Conservation (phyloP, 1,139 yeast species). For the Lodderomyces theae region DNA sequence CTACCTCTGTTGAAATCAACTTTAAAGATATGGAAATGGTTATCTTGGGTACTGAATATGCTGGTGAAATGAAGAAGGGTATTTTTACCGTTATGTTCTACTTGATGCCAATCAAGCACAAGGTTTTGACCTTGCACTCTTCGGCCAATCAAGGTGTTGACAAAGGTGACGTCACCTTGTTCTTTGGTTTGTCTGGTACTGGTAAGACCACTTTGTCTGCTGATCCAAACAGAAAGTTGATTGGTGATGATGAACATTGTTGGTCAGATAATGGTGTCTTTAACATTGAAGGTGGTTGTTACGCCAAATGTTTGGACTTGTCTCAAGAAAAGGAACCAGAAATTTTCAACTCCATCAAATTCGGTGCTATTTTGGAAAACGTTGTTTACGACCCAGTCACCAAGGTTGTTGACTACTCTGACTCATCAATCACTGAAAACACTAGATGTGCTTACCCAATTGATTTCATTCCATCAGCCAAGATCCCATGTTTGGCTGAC, state of each 20-base stretch:
- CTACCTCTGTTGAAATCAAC: slow-evolving; percentile 94
- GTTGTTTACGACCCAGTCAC: slow-evolving; percentile 79
- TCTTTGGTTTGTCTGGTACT: slow-evolving; percentile 96
- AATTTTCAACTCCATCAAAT: slow-evolving; percentile 90
- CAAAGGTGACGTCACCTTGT: slow-evolving; percentile 81
- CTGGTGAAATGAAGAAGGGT: slow-evolving; percentile 99
- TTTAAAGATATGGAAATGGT: slow-evolving; percentile 99
- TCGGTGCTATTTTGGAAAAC: slow-evolving; percentile 93
- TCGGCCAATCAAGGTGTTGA: slow-evolving; percentile 87
- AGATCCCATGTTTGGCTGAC: slow-evolving; percentile 90
- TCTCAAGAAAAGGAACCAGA: slow-evolving; percentile 95
- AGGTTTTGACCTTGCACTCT: slow-evolving; percentile 91
- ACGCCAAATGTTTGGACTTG: slow-evolving; percentile 94
- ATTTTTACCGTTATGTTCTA: slow-evolving; percentile 98
- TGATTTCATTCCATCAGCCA: slow-evolving; percentile 93
- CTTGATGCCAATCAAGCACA: slow-evolving; percentile 93
- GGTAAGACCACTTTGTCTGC: slow-evolving; percentile 98
- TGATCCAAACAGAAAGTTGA: slow-evolving; percentile 88
- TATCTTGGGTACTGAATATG: slow-evolving; percentile 96
- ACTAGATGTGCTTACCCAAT: slow-evolving; percentile 99
- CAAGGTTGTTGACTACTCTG: slow-evolving; percentile 83
- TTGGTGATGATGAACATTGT: slow-evolving; percentile 99
- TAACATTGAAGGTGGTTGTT: slow-evolving; percentile 99
- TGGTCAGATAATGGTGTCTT: slow-evolving; percentile 98
- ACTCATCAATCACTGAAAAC: slow-evolving; percentile 86